Evolutionary conservation across 257 asterid genomes (phyloP).

Genomic region (Penstemon davidsonii): DNA sequence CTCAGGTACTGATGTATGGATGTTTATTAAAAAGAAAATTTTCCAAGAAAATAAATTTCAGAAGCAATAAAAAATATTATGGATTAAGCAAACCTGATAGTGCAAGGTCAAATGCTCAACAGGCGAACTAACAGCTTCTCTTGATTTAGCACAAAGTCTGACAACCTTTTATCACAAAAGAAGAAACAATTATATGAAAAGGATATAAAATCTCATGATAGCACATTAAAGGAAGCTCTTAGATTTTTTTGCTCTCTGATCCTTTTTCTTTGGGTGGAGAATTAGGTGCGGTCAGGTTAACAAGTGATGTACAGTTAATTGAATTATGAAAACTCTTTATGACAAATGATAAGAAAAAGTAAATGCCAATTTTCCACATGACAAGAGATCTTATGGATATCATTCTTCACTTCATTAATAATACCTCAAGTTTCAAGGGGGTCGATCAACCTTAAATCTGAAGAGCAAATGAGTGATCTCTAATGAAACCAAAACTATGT

Average conservation of each 20-base stretch:
- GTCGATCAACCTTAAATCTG: not conserved
- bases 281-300: not conserved
- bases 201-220: slow-evolving; percentile 5
- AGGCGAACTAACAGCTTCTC: slow-evolving; percentile 99
- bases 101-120: slow-evolving; percentile 97
- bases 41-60: slow-evolving; percentile 9
- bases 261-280: not conserved
- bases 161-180: slow-evolving; percentile 62
- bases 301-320: not conserved
- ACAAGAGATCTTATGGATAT: slow-evolving; percentile 3
- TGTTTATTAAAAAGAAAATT: not conserved
- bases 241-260: not conserved
- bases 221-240: not conserved
- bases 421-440: slow-evolving; percentile 8
- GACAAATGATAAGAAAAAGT: not conserved
- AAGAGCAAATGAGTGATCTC: slow-evolving; percentile 7
- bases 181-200: slow-evolving; percentile 10
- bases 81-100: slow-evolving; percentile 67
- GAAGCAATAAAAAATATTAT: slow-evolving; percentile 4
- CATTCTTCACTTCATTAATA: not conserved
- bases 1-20: not conserved
- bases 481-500: not conserved
- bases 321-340: not conserved
- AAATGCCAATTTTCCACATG: not conserved
- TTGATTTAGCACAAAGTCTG: slow-evolving; percentile 94